Evolutionary conservation across 306 rosid species (phyloP).

Genomic region (Elaeagnus macrophylla): DNA sequence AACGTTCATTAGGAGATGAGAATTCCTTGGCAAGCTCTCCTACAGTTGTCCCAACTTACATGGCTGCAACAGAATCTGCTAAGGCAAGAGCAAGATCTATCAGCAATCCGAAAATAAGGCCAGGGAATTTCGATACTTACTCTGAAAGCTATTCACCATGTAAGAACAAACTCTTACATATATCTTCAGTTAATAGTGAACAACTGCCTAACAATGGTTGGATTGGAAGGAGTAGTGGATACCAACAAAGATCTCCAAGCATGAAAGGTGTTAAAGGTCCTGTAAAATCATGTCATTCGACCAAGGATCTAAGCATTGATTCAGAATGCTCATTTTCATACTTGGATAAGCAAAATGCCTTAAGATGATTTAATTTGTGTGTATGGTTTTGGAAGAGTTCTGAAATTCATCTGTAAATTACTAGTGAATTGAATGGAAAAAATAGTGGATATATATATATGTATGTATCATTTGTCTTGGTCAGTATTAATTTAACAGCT

Average conservation of each 20-base stretch:
- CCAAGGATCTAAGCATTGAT: conserved; percentile 57
- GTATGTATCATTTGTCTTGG: neutral
- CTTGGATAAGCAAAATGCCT: conserved; percentile 46
- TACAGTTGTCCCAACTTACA: conserved; percentile 57
- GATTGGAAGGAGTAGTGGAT: conserved; percentile 18
- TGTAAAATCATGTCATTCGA: conserved; percentile 44
- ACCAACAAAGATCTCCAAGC: conserved; percentile 68
- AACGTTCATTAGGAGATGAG: conserved; percentile 51
- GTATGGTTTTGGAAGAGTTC: conserved; percentile 11
- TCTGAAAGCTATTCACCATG: conserved; percentile 68
- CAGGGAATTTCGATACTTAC: conserved; percentile 35
- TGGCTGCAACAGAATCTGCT: conserved; percentile 95
- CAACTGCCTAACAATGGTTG: conserved; percentile 18
- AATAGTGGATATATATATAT: neutral
- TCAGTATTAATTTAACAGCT: neutral
- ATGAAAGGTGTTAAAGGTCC: conserved; percentile 69
- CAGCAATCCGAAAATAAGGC: conserved; percentile 66
- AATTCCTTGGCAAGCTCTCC: conserved; percentile 57
- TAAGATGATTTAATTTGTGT: conserved; percentile 16
- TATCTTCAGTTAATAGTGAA: conserved; percentile 42
- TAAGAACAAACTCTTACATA: conserved; percentile 53
- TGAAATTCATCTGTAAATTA: conserved; percentile 10
- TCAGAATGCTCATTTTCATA: conserved; percentile 55
- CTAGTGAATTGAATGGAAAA: neutral
- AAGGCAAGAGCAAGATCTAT: conserved; percentile 61